Base-by-base conservation (phyloP, 2,329 filamentous ascomycete species). In the Phialocephala sp. region DNA sequence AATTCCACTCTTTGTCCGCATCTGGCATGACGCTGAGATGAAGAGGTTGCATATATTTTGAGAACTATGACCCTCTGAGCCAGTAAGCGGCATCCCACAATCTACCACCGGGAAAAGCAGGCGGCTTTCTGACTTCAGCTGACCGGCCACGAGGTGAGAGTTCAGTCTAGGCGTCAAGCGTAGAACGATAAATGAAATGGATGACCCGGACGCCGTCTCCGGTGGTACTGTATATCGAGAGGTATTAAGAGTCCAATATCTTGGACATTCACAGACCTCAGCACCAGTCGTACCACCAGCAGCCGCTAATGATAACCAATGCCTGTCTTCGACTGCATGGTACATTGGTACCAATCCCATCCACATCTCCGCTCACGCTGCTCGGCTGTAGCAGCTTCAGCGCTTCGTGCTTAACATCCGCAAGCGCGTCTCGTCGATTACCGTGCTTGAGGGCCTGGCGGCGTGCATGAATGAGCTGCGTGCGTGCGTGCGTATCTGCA, bases 11-110 rank as follows among this genome's bases (percentile, higher is more conserved):
- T 14, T 35, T 35, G 50, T 18, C 50, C 50, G 14, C 18, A 32
- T 54, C 50, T 54, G 60, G 60, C 35, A 55, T 62, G 60, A 62
- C 50, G 50, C 60, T 56, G 43, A 39, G 22, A 39, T 32, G 24
- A 62, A 62, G 37, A 56, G 60, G 60, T 45, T 56, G 50, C 60
- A 45, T 56, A 62, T 62, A 62, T 39, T 22, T 39, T 37, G 36
- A 41, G n/a, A 41, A n/a, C 45, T 62, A 62, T 56, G 55, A 54
- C 24, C 24, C 37, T 55, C 9, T 20, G 22, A 45, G 50, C 60
- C 60, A 62, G 22, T 62, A 20, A 62, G 24, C 50, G 37, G 27
- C 60, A 22, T 22, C 18, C 35, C 50, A 56, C 50, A 62, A 62
- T 62, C 60, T 62, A 36, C 36, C 27, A 20, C 60, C 45, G 50